A percentile compares a stretch with the other conserved stretches of the same genome.
These are phyloP conservation scores for Penicillium macrosclerotiorum DNA, from an alignment of 495 filamentous ascomycete species.

Conservation along the genomic window DNA sequence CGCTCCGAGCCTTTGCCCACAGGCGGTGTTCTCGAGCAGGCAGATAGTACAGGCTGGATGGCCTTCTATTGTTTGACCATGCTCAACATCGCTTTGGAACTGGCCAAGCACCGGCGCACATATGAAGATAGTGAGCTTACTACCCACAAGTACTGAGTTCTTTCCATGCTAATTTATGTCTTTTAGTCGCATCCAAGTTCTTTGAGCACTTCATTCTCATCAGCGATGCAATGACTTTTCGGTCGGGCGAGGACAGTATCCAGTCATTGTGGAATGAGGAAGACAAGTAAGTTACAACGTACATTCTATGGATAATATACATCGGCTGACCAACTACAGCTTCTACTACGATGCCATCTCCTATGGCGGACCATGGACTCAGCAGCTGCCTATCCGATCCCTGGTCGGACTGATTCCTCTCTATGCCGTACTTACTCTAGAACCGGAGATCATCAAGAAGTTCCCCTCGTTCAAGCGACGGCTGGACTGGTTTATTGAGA, in stretches of 20 bases:
- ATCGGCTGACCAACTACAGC: conserved; percentile 23
- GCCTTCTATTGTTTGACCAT: conserved; percentile 93
- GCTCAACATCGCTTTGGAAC: conserved; percentile 92
- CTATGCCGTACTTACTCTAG: conserved; percentile 86
- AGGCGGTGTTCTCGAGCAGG: conserved; percentile 89
- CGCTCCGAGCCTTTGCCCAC: conserved; percentile 95
- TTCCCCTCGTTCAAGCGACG: conserved; percentile 93
- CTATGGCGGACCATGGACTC: conserved; percentile 87
- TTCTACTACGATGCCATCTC: conserved; percentile 99
- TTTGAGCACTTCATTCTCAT: conserved; percentile 98
- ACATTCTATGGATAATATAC: neutral
- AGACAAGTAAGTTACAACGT: conserved; percentile 54
- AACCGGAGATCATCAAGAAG: conserved; percentile 88
- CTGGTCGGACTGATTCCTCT: conserved; percentile 91
- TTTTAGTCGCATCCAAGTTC: conserved; percentile 83
- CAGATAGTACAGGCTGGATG: conserved; percentile 98
- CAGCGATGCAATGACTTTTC: conserved; percentile 95
- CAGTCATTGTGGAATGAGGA: conserved; percentile 88
- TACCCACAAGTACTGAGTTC: no score
- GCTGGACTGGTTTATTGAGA: conserved; percentile 88
- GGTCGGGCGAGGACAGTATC: conserved; percentile 70
- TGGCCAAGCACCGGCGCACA: conserved; percentile 92
- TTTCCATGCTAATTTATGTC: conserved; percentile 11
- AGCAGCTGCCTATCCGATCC: conserved; percentile 87
- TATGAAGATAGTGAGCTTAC: conserved; percentile 75